Evolutionary conservation across 768 basidiomycete species (phyloP).

Genomic region (Paxillus involutus): DNA sequence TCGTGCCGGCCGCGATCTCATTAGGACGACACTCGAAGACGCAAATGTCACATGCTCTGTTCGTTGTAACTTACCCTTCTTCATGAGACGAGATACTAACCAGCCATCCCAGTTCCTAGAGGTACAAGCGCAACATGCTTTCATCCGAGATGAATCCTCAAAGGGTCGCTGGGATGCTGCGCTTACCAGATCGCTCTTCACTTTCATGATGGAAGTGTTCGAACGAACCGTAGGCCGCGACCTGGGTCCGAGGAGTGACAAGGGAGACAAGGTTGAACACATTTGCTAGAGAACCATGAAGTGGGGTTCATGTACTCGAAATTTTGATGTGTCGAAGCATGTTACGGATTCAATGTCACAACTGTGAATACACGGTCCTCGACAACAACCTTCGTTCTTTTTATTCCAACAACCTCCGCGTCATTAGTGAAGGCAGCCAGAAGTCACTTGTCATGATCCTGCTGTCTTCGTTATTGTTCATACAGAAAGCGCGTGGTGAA

Average conservation of each 20-base stretch:
- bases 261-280: slow-evolving; percentile 49
- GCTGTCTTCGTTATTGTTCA: slow-evolving; percentile 42
- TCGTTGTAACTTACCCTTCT: slow-evolving; percentile 25
- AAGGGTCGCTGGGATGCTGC: slow-evolving; percentile 98
- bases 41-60: slow-evolving; percentile 72
- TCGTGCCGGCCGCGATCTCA: slow-evolving; percentile 80
- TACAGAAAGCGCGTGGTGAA: slow-evolving; percentile 45
- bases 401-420: slow-evolving; percentile 4
- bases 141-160: slow-evolving; percentile 87
- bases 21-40: slow-evolving; percentile 81
- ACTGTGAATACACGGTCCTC: background rate
- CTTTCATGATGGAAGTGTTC: slow-evolving; percentile 92
- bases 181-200: slow-evolving; percentile 74
- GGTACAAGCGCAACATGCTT: slow-evolving; percentile 96
- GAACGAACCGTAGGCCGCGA: slow-evolving; percentile 86
- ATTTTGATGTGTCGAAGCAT: background rate
- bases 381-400: background rate
- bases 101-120: slow-evolving; percentile 70
- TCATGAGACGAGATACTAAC: slow-evolving; percentile 7
- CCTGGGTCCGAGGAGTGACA: slow-evolving; percentile 63
- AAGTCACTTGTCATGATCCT: slow-evolving; percentile 19
- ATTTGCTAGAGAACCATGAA: background rate
- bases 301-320: too few relatives aligned
- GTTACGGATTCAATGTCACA: background rate
- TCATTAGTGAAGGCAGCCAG: slow-evolving; percentile 4